Base-by-base conservation (phyloP, 257 asterid genomes). In the Galeopsis tetrahit region DNA sequence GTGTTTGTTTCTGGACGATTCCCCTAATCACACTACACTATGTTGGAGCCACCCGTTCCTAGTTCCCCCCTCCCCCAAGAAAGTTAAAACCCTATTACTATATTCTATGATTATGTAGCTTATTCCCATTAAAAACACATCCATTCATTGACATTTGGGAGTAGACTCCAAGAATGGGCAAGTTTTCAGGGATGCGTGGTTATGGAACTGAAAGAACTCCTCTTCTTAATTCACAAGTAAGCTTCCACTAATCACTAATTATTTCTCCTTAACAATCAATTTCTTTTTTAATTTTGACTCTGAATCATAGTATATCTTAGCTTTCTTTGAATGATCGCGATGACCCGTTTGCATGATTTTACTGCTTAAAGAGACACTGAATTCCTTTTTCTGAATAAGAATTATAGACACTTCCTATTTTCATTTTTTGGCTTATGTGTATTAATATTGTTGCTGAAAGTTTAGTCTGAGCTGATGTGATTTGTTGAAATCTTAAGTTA, bases 141-240 rank as follows among this genome's bases (percentile, higher is more conserved):
- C 70, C 81, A 51, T 38, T 69, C 59, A 28, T 21, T 21, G 28
- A 21, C 28, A 21, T 17, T 56, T 46, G 70, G 43, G 51, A 42
- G 6, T 10, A 52, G 7, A 14, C 31, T 10, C 60, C 51, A 33
- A 44, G 71, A 15, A 80, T 62, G 64, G 81, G 70, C 38, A 48
- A 43, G 66, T 44, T 34, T 66, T 82, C 88, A 34, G 81, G 82
- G 66, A 71, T 73, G 87, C 85, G 82, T 72, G 90, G 89, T 55
- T 35, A 34, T 48, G 84, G 89, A 43, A 74, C 78, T 74, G 87
- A 75, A 9, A 78, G 89, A 44, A 38, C 76, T 65, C 94, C 91
- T 62, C 87, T 85, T 46, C 81, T 89, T 34, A 63, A 53, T 72
- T 40, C 71, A 80, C 86, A 78, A 13, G 96, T 89, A 76, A 82